Percentiles rank a stretch among this genome's conserved stretches.
These are phyloP conservation scores for Leccinum subrobustum DNA, from an alignment of 1,284 basidiomycete species.

Conservation along the genomic window DNA sequence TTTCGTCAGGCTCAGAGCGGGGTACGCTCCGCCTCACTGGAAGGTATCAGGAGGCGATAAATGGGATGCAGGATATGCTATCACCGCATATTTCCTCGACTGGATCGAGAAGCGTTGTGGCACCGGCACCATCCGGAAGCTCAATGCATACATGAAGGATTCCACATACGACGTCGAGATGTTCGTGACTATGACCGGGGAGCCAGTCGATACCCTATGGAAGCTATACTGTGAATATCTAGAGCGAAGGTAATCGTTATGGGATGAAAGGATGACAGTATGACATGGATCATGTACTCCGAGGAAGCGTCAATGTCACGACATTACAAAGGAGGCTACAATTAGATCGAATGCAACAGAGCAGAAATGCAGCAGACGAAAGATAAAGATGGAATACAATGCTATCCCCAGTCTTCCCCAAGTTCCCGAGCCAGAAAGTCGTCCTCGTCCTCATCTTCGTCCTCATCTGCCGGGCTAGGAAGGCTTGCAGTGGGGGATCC, in stretches of 20 bases:
- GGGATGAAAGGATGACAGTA: neutral
- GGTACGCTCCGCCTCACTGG: conserved; percentile 68
- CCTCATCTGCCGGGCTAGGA: conserved; percentile 35
- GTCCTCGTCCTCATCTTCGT: conserved; percentile 44
- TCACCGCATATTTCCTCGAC: conserved; percentile 69
- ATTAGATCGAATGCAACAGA: conserved; percentile 22
- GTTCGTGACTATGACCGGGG: conserved; percentile 54
- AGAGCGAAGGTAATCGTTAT: conserved; percentile 16
- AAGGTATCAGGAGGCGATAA: conserved; percentile 40
- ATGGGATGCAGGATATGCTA: conserved; percentile 74
- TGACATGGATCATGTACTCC: neutral
- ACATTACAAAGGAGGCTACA: conserved; percentile 23
- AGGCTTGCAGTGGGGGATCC: conserved; percentile 9
- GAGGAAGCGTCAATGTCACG: conserved; percentile 5
- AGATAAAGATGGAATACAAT: neutral
- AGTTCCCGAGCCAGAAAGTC: conserved; percentile 75
- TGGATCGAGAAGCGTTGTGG: conserved; percentile 64
- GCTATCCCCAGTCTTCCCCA: conserved; percentile 70
- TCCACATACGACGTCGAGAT: conserved; percentile 47
- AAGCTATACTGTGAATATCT: conserved; percentile 45
- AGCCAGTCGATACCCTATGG: conserved; percentile 56
- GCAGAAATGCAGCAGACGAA: conserved; percentile 7
- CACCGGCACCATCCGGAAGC: conserved; percentile 48
- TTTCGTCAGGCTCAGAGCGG: conserved; percentile 62
- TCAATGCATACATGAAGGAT: conserved; percentile 56